These are phyloP conservation scores for Cutaneotrichosporon sp. DNA, from an alignment of 1,284 basidiomycete genomes.

Conservation along the genomic window DNA sequence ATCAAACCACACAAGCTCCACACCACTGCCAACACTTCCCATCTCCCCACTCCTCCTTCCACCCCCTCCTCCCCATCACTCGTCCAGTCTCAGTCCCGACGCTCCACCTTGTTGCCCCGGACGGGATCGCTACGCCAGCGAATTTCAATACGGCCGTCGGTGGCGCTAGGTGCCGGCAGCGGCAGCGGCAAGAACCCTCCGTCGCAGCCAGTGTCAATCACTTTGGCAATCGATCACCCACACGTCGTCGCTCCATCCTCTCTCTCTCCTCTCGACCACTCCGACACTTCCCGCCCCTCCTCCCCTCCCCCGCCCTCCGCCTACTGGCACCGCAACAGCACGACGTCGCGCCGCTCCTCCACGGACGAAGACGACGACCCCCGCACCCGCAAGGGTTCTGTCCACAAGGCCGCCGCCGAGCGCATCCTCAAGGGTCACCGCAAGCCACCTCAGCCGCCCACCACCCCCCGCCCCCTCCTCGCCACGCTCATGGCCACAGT, in stretches of 20 bases:
- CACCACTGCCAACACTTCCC: no score
- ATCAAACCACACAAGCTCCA: background rate
- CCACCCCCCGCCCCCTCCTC: background rate
- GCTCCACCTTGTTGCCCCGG: background rate
- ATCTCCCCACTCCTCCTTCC: background rate
- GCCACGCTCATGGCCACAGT: conserved; percentile 6
- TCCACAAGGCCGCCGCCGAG: conserved; percentile 6
- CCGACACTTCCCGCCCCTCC: background rate
- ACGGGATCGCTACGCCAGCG: background rate
- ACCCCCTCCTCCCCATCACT: background rate
- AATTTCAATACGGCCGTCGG: conserved; percentile 2
- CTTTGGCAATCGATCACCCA: background rate
- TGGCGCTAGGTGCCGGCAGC: background rate
- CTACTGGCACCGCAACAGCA: background rate
- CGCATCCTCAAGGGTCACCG: conserved; percentile 11
- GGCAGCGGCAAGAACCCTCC: background rate
- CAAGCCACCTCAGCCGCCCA: conserved; percentile 7
- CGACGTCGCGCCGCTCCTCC: background rate
- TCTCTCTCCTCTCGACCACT: background rate
- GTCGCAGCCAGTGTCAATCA: conserved; percentile 1
- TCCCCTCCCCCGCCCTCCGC: background rate
- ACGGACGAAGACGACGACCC: background rate
- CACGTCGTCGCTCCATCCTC: background rate
- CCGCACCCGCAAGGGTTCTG: background rate
- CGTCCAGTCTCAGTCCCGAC: background rate